A percentile compares a stretch with the other conserved stretches of the same genome.
phyloP scores from a whole-genome alignment of 1,284 basidiomycete genomes.

The Heterobasidion irregulare region DNA sequence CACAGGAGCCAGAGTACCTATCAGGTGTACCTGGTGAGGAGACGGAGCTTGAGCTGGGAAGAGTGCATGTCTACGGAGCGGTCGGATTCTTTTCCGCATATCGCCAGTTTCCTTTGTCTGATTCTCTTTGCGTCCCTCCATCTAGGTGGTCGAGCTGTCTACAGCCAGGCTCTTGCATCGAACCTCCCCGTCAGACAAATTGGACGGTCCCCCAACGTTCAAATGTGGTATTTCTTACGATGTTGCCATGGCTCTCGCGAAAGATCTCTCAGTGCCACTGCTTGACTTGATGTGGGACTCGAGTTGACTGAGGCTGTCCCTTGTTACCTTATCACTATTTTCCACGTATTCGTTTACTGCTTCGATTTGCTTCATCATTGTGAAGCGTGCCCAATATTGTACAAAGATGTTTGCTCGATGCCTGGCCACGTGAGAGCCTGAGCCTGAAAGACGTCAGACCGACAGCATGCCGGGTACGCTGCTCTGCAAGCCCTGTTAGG shows the following conservation, averaged over 20 bases:
- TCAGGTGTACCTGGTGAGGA: constrained; percentile 44
- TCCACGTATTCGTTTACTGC: too few species aligned
- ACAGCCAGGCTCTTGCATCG: constrained; percentile 62
- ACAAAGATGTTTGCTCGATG: too few species aligned
- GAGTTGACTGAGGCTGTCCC: neutral
- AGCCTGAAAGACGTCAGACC: too few species aligned
- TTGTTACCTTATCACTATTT: too few species aligned
- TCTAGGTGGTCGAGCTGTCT: constrained; percentile 65
- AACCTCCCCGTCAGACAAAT: constrained; percentile 54
- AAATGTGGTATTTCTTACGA: constrained; percentile 73
- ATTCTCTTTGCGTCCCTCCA: neutral
- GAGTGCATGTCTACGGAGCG: constrained; percentile 48
- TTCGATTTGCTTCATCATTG: too few species aligned
- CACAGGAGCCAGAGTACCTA: constrained; percentile 35
- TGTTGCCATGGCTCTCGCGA: constrained; percentile 49
- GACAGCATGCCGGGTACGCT: too few species aligned
- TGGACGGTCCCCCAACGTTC: constrained; percentile 63
- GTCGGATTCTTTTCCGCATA: constrained; percentile 27
- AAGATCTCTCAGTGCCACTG: constrained; percentile 54
- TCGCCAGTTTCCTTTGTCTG: constrained; percentile 3
- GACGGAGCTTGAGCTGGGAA: constrained; percentile 59
- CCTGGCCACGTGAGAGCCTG: too few species aligned
- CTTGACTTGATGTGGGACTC: constrained; percentile 71
- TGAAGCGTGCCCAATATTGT: too few species aligned
- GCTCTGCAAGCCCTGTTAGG: neutral